Evolutionary conservation across 108 stramenopile genomes (phyloP).

Genomic region (Nitzschia sp.): DNA sequence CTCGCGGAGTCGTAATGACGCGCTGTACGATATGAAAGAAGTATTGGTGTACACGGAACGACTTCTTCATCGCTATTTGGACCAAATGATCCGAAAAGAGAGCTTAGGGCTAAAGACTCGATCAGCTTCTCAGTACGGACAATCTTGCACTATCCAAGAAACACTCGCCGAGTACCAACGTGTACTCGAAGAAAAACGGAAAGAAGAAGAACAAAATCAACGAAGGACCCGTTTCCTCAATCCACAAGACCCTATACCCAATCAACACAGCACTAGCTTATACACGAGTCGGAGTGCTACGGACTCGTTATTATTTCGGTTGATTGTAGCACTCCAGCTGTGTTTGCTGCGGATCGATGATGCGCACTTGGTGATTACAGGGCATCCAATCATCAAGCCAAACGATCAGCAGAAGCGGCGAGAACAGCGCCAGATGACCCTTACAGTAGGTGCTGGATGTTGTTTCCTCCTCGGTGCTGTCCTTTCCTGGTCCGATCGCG

Average conservation of each 20-base stretch:
- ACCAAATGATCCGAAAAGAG: conserved; percentile 43
- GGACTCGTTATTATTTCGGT: conserved; percentile 70
- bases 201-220: not conserved
- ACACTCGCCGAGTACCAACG: conserved; percentile 14
- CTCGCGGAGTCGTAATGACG: conserved; percentile 25
- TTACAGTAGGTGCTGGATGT: not conserved
- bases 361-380: conserved; percentile 49
- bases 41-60: conserved; percentile 44
- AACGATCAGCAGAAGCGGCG: not conserved
- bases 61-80: conserved; percentile 46
- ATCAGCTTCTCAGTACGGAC: not conserved
- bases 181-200: conserved; percentile 13
- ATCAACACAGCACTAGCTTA: not conserved
- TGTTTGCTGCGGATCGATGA: conserved; percentile 75
- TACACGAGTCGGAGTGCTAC: conserved; percentile 29
- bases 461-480: conserved; percentile 11
- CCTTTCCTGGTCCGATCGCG: not conserved
- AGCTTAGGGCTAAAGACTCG: conserved; percentile 30
- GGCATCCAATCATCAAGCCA: not conserved
- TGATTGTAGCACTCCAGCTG: conserved; percentile 72
- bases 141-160: conserved; percentile 14
- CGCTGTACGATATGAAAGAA: conserved; percentile 30
- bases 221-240: conserved; percentile 17
- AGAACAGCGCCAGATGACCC: not conserved
- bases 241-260: conserved; percentile 18